Evolutionary conservation across 352 stramenopile species (phyloP), one percentile per base, ranked within the genome.

Genomic region (Phytopythium montanum): DNA sequence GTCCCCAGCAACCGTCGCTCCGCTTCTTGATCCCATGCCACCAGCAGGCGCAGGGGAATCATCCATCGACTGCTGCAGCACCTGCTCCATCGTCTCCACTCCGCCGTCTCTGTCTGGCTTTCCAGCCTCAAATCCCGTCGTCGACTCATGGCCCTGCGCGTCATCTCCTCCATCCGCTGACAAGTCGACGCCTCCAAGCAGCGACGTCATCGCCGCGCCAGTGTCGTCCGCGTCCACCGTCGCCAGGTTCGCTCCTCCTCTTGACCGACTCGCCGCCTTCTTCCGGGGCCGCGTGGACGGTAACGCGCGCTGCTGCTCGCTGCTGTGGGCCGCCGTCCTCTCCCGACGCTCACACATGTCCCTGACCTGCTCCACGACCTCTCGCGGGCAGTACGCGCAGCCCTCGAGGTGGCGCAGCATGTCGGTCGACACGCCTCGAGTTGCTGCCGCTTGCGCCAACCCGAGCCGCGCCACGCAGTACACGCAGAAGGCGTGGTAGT

Each of bases 401-500:
- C 79, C 80, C 50, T 94, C 76, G 25, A 94, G 54, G 55, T 94
- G 85, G 8, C 82, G 81, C 57, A 94, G 70, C 82, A 94, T 92
- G 63, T 94, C 85, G 50, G 68, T 70, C 3, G 82, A 92, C 16
- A 94, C 85, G 19, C 85, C 82, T 38, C 82, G 82, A n/a, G 78
- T 94, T 46, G 85, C 68, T 25, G 76, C 62, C 36, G 92, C 79
- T 16, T 87, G 75, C 42, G 68, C 71, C 13, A 61, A 51, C 26
- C 79, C 81, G 51, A 87, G 74, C 18, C 73, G 75, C 62, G 73
- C 69, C 39, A 92, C 71, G 58, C 85, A 94, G 68, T 91, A 94
- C 9, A 79, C 70, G 60, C 85, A 94, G 59, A 86, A 94, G 33
- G 85, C 79, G 55, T 92, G 85, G 68, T 94, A 92, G 49, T 94